A percentile compares a stretch with the other conserved stretches of the same genome.
Evolutionary conservation across 305 asterid genomes (phyloP).

Genomic region (Petunia hybrid): DNA sequence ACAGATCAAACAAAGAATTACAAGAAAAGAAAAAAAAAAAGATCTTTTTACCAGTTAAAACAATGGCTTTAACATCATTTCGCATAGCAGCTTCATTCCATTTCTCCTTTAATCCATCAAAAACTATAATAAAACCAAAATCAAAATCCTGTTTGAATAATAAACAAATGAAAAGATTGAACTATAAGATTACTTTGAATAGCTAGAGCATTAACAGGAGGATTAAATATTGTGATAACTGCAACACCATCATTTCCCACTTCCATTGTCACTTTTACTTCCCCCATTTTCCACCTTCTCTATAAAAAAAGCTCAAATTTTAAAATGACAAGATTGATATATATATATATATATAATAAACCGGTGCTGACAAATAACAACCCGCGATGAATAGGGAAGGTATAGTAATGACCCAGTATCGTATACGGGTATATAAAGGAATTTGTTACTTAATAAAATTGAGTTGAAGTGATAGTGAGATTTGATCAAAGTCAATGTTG

Average conservation of each 20-base stretch:
- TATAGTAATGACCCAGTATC: too few relatives aligned
- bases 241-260: conserved; percentile 94
- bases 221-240: conserved; percentile 70
- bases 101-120: conserved; percentile 68
- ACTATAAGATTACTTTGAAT: conserved; percentile 53
- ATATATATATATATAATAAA: too few relatives aligned
- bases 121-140: conserved; percentile 50
- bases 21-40: background rate
- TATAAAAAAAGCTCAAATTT: too few relatives aligned
- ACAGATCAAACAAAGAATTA: background rate
- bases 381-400: too few relatives aligned
- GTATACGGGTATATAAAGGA: too few relatives aligned
- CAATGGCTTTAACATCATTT: conserved; percentile 87
- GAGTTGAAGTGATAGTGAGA: too few relatives aligned
- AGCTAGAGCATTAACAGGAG: conserved; percentile 93
- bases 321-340: too few relatives aligned
- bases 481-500: too few relatives aligned
- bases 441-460: too few relatives aligned
- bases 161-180: background rate
- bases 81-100: conserved; percentile 69
- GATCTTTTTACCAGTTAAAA: conserved; percentile 66
- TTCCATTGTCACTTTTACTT: conserved; percentile 65
- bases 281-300: conserved; percentile 50
- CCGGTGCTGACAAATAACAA: too few relatives aligned
- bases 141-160: conserved; percentile 4